Percentiles rank a stretch among this genome's conserved stretches.
Conservation (phyloP, 192 early-diverging fungal genomes). For the Paraglomus occultum region DNA sequence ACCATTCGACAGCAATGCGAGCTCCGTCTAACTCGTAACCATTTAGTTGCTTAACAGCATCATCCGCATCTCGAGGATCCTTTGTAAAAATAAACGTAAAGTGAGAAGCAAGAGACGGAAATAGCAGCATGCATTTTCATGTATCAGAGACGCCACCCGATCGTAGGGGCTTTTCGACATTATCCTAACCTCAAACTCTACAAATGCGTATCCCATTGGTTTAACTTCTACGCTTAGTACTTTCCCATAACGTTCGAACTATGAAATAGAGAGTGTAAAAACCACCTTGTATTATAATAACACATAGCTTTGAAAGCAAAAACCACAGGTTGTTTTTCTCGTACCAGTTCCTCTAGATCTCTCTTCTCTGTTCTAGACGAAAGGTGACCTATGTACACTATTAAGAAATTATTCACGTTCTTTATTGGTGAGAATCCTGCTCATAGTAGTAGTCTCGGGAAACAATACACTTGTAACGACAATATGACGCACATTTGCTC, state of each 20-base stretch:
- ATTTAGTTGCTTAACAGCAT: slow-evolving; percentile 51
- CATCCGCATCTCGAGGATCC: slow-evolving; percentile 52
- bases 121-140: background rate
- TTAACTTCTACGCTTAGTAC: slow-evolving; percentile 51
- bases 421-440: too few relatives aligned
- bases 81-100: slow-evolving; percentile 11
- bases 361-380: slow-evolving; percentile 47
- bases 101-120: background rate
- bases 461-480: too few relatives aligned
- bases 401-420: slow-evolving; percentile 2
- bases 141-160: background rate
- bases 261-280: background rate
- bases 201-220: slow-evolving; percentile 54
- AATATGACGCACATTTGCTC: too few relatives aligned
- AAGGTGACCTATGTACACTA: slow-evolving; percentile 53
- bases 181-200: slow-evolving; percentile 48
- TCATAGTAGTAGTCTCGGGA: too few relatives aligned
- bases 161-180: too few relatives aligned
- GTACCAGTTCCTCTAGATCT: slow-evolving; percentile 54
- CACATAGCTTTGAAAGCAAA: background rate
- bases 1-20: slow-evolving; percentile 50
- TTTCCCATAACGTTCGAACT: slow-evolving; percentile 55
- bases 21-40: slow-evolving; percentile 51
- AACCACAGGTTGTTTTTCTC: background rate
- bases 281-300: background rate